phyloP scores from a whole-genome alignment of 2,329 filamentous ascomycete species.

The Aspergillus sclerotialis region DNA sequence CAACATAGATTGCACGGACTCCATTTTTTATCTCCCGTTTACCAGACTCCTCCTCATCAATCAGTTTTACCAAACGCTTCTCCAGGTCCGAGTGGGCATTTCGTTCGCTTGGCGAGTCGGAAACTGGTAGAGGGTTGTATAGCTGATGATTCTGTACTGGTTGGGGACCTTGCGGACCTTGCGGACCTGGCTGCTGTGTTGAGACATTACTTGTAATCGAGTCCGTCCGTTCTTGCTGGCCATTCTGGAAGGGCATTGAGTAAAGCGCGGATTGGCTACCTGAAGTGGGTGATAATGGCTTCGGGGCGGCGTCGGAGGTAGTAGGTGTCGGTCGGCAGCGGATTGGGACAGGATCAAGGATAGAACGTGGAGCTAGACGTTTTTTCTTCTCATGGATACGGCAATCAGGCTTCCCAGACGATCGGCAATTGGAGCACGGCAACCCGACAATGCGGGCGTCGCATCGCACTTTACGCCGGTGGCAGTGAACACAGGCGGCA shows the following conservation, averaged over 20 bases:
- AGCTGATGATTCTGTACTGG: slow-evolving; percentile 13
- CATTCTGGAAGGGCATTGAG: slow-evolving; percentile 11
- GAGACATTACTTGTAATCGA: slow-evolving; percentile 9
- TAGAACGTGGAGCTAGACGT: slow-evolving; percentile 34
- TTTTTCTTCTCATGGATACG: slow-evolving; percentile 47
- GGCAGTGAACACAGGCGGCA: slow-evolving; percentile 44
- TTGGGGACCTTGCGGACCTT: slow-evolving; percentile 13
- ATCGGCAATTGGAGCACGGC: slow-evolving; percentile 44
- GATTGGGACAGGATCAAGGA: slow-evolving; percentile 41
- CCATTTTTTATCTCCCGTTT: slow-evolving; percentile 41
- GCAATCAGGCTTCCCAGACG: slow-evolving; percentile 37
- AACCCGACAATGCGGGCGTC: slow-evolving; percentile 42
- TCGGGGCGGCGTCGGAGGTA: slow-evolving; percentile 15
- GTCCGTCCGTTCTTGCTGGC: too few species aligned
- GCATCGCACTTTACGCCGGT: slow-evolving; percentile 47
- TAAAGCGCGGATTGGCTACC: slow-evolving; percentile 17
- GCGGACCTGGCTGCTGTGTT: too few species aligned
- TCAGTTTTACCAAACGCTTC: slow-evolving; percentile 45
- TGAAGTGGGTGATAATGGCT: slow-evolving; percentile 13
- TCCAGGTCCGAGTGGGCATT: slow-evolving; percentile 37
- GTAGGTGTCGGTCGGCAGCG: slow-evolving; percentile 31
- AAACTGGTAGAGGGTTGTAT: slow-evolving; percentile 16
- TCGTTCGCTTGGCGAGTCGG: slow-evolving; percentile 27
- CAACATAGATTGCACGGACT: slow-evolving; percentile 48
- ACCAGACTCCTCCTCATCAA: slow-evolving; percentile 42